Evolutionary conservation across 139 green algal species (phyloP), one percentile per base, ranked within the genome.

Genomic region (Desmodesmus armatus): DNA sequence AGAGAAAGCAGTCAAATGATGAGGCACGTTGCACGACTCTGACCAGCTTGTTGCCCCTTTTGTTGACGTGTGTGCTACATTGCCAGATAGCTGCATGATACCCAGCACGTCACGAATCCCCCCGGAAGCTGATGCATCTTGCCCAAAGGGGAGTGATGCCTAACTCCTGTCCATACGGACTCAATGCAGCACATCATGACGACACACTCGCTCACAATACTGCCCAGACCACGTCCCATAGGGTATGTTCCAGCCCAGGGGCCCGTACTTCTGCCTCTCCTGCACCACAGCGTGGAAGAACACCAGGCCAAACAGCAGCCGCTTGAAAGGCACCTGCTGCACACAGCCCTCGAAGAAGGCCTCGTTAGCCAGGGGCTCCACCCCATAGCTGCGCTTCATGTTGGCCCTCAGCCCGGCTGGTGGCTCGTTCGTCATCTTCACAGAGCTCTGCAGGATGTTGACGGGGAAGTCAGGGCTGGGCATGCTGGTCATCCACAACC

Each of bases 351-450:
- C 89, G 66, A 93, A 92, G 82, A 95, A 96, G 0, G 89, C 86
- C 33, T 80, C 53, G 43, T 82, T 80, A 47, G 65, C 85, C 49
- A 94, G 70, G 23, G 93, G 92, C 91, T 96, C 92, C 35, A 94
- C 80, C 47, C 78, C 85, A 83, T 90, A 94, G 71, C 85, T 94
- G 71, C 94, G 91, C 53, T 73, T 78, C 87, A 96, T 94, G 91
- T 96, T 96, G 72, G 93, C 94, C 1, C 88, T 69, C 39, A 93
- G 88, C 21, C 91, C 91, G 27, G 87, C 84, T 43, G 94, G 94
- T 39, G 94, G 91, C 87, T 97, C 94, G 72, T 95, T 96, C n/a
- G 93, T 96, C 92, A 95, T 95, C 87, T 96, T 96, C 55, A 95
- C 90, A 37, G 88, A 89, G 67, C 90, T 92, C 77, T 97, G 93